These are phyloP conservation scores for Taphrina communis DNA, from an alignment of 1,139 yeast genomes.

Conservation along the genomic window DNA sequence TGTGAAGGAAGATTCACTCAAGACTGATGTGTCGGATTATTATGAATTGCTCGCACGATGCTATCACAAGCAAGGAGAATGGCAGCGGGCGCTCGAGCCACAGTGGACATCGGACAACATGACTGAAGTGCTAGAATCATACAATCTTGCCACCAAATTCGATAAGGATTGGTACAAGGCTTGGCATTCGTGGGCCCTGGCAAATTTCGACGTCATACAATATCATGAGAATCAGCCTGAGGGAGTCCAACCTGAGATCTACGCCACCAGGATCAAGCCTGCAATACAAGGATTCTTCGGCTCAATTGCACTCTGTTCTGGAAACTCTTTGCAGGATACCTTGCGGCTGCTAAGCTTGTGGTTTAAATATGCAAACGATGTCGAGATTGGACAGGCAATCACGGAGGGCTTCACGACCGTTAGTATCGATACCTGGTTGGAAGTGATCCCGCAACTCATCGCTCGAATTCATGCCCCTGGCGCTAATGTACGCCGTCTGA, in stretches of 20 bases:
- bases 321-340: conserved; percentile 91
- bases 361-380: conserved; percentile 93
- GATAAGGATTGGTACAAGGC: conserved; percentile 96
- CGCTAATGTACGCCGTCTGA: conserved; percentile 76
- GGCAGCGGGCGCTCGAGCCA: conserved; percentile 84
- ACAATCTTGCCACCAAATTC: conserved; percentile 90
- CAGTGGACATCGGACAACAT: conserved; percentile 72
- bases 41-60: conserved; percentile 91
- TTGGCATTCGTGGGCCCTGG: conserved; percentile 99
- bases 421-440: conserved; percentile 90
- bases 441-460: conserved; percentile 92
- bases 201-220: conserved; percentile 92
- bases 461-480: conserved; percentile 97
- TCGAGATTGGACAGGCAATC: conserved; percentile 90
- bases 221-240: conserved; percentile 53
- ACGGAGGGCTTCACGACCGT: conserved; percentile 89
- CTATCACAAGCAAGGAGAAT: conserved; percentile 95
- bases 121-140: conserved; percentile 84
- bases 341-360: conserved; percentile 86
- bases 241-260: conserved; percentile 48
- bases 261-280: conserved; percentile 45
- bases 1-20: conserved; percentile 27
- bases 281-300: conserved; percentile 76
- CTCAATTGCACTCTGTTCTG: conserved; percentile 83
- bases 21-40: conserved; percentile 63